Conservation (phyloP, 345 rosid genomes). For the Salix brachista region DNA sequence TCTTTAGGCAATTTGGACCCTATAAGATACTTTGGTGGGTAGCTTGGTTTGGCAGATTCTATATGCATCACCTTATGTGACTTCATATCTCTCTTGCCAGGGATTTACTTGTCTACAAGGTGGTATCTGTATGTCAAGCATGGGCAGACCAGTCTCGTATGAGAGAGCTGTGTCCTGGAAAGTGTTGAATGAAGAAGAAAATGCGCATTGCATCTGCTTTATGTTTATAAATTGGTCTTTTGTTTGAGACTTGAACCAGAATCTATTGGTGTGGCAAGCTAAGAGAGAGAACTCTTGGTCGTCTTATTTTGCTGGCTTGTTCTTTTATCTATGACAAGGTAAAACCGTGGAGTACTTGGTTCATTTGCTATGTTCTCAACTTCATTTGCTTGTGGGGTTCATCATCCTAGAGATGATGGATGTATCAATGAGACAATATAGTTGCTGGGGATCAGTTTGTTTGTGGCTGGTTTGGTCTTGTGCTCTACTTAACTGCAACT, state of each 20-base stretch:
- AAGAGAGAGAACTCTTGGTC: conserved; percentile 4
- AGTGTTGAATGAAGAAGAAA: conserved; percentile 92
- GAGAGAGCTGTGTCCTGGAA: conserved; percentile 99
- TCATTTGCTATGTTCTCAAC: conserved; percentile 9
- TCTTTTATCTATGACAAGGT: conserved; percentile 11
- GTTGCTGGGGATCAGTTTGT: neutral
- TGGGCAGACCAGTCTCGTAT: conserved; percentile 94
- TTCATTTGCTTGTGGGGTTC: neutral
- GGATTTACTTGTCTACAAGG: conserved; percentile 90
- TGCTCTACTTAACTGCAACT: neutral
- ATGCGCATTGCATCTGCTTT: conserved; percentile 91
- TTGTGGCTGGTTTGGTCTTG: neutral
- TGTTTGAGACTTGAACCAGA: conserved; percentile 42
- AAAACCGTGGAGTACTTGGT: neutral
- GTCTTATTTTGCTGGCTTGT: conserved; percentile 24
- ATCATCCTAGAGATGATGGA: neutral
- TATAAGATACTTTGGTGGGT: no score
- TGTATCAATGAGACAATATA: neutral
- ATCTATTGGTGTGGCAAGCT: neutral
- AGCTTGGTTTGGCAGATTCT: neutral
- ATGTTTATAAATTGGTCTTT: conserved; percentile 97
- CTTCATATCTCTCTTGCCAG: conserved; percentile 28
- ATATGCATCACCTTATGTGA: neutral
- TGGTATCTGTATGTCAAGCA: conserved; percentile 93
- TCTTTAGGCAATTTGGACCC: neutral